These are phyloP conservation scores for Pleodorina starrii DNA, from an alignment of 139 green algal genomes.

Conservation along the genomic window DNA sequence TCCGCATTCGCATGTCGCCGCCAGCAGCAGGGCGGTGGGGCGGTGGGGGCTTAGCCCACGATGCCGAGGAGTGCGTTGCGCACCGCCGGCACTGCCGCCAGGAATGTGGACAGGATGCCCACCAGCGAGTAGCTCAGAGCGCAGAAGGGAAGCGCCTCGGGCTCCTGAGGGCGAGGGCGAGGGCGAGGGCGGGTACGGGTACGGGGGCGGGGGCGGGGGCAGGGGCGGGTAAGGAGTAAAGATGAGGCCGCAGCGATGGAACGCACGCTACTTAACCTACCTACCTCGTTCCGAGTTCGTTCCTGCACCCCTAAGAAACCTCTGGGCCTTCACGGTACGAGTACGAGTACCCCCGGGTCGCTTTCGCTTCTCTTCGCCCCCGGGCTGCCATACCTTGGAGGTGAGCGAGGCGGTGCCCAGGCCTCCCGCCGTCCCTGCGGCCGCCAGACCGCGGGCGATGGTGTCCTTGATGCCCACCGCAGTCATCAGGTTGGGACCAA, in stretches of 20 bases:
- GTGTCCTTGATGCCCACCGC: constrained; percentile 81
- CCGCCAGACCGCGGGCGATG: constrained; percentile 85
- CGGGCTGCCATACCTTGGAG: constrained; percentile 52
- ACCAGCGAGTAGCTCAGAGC: constrained; percentile 88
- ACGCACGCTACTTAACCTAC: too few species aligned
- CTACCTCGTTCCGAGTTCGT: too few species aligned
- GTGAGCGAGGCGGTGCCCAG: constrained; percentile 90
- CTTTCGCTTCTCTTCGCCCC: not conserved
- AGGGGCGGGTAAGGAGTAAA: too few species aligned
- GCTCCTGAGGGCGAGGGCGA: constrained; percentile 60
- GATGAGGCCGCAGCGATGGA: too few species aligned
- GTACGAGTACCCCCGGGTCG: too few species aligned
- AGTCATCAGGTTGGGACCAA: constrained; percentile 81
- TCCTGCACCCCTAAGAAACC: too few species aligned
- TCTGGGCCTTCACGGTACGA: too few species aligned
- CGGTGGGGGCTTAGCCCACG: constrained; percentile 49
- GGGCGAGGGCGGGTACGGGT: not conserved
- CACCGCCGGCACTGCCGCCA: constrained; percentile 73
- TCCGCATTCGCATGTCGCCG: too few species aligned
- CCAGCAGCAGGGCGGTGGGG: too few species aligned
- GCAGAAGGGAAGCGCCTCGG: constrained; percentile 91
- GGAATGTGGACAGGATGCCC: constrained; percentile 84
- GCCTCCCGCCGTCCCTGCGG: constrained; percentile 79
- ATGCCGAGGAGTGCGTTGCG: constrained; percentile 71
- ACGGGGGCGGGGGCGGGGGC: too few species aligned